Evolutionary conservation across 2,329 filamentous ascomycete genomes (phyloP).

Genomic region (Meredithiella fracta): DNA sequence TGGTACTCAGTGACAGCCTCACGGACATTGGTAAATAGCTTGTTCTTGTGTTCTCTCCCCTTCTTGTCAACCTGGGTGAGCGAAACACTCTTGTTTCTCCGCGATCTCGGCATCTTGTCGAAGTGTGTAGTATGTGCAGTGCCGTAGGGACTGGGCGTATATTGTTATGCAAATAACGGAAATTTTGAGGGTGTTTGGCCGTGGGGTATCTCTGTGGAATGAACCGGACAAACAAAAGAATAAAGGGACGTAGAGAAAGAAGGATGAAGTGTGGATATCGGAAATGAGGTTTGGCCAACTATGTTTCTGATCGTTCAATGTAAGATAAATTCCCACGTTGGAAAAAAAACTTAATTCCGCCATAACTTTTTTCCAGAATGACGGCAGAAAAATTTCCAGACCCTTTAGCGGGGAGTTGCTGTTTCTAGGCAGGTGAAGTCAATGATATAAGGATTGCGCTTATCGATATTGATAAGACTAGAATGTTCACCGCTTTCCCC

Average conservation of each 20-base stretch:
- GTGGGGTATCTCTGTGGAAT: neutral
- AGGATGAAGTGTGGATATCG: neutral
- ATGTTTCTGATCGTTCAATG: neutral
- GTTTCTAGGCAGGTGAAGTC: neutral
- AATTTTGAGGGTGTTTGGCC: neutral
- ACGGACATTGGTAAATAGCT: conserved; percentile 77
- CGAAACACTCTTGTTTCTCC: conserved; percentile 76
- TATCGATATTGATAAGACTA: conserved; percentile 12
- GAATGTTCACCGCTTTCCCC: conserved; percentile 5
- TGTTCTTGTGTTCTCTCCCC: conserved; percentile 76
- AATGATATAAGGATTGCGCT: conserved; percentile 1
- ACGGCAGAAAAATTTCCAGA: conserved; percentile 11
- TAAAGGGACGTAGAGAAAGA: neutral
- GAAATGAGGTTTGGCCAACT: neutral
- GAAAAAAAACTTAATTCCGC: conserved; percentile 6
- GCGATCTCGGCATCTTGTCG: conserved; percentile 78
- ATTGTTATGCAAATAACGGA: neutral
- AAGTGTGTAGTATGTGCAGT: conserved; percentile 5
- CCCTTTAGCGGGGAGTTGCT: conserved; percentile 12
- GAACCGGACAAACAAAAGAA: neutral
- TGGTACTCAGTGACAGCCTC: conserved; percentile 71
- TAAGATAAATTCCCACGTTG: neutral
- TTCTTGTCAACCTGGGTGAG: conserved; percentile 88
- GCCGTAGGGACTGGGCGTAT: neutral
- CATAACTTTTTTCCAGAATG: neutral